Conservation (phyloP, 441 rosid species). For the Hypseocharis bilobata region DNA sequence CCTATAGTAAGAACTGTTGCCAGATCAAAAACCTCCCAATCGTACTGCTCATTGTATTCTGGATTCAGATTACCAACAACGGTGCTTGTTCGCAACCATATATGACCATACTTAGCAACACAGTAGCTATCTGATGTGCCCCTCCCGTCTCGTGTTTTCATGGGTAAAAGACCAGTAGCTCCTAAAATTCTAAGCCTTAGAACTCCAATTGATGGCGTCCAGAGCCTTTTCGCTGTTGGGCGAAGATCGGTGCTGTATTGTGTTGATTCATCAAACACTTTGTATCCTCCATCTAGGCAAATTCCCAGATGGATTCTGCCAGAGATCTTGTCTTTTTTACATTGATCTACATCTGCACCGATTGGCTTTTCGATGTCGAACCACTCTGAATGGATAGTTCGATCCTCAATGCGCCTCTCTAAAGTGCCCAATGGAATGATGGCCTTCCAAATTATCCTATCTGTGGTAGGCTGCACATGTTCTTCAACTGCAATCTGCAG, state of each 20-base stretch:
- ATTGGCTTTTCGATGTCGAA: slow-evolving; percentile 73
- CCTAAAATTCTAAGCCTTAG: slow-evolving; percentile 76
- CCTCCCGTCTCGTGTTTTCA: slow-evolving; percentile 76
- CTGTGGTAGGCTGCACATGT: slow-evolving; percentile 69
- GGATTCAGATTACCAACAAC: slow-evolving; percentile 66
- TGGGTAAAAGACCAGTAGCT: slow-evolving; percentile 79
- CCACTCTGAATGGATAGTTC: slow-evolving; percentile 75
- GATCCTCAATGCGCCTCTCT: slow-evolving; percentile 82
- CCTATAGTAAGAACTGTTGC: slow-evolving; percentile 84
- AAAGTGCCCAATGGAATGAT: slow-evolving; percentile 60
- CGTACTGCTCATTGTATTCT: slow-evolving; percentile 79
- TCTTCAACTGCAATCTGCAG: slow-evolving; percentile 71
- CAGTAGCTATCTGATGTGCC: slow-evolving; percentile 89
- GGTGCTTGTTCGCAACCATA: slow-evolving; percentile 85
- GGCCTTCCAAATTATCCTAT: slow-evolving; percentile 70
- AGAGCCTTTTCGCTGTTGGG: slow-evolving; percentile 77
- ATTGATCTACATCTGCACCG: slow-evolving; percentile 69
- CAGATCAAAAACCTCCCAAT: slow-evolving; percentile 92
- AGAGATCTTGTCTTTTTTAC: slow-evolving; percentile 75
- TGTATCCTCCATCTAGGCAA: slow-evolving; percentile 89
- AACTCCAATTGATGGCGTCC: slow-evolving; percentile 83
- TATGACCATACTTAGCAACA: slow-evolving; percentile 84
- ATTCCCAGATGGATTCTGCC: slow-evolving; percentile 79
- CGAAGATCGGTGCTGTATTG: slow-evolving; percentile 92
- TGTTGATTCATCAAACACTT: slow-evolving; percentile 87